Percentiles rank a stretch among this genome's conserved stretches.
phyloP scores from a whole-genome alignment of 1,284 basidiomycete genomes.

The Xerocomus minutiporus region DNA sequence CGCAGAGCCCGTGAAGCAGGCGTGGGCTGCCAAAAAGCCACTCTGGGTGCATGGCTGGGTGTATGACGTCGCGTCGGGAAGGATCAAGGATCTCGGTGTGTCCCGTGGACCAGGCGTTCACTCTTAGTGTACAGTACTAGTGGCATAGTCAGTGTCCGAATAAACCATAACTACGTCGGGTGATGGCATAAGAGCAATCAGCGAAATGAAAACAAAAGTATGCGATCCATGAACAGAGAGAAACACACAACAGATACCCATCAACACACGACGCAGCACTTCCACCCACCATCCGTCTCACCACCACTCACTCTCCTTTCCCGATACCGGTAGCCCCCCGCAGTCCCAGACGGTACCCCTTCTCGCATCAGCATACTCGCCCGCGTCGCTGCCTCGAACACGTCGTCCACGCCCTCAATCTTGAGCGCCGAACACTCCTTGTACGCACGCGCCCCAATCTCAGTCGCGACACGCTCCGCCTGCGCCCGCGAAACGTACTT shows the following conservation, averaged over 20 bases:
- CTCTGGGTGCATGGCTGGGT: slow-evolving; percentile 83
- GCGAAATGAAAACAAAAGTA: slow-evolving; percentile 1
- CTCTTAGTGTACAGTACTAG: neutral
- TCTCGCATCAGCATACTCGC: slow-evolving; percentile 93
- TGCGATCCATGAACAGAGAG: slow-evolving; percentile 13
- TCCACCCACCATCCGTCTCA: slow-evolving; percentile 44
- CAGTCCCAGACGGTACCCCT: slow-evolving; percentile 55
- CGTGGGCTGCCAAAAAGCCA: slow-evolving; percentile 68
- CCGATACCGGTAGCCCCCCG: slow-evolving; percentile 33
- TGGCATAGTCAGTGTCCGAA: slow-evolving; percentile 19
- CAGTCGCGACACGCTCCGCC: slow-evolving; percentile 73
- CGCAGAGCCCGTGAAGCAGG: slow-evolving; percentile 58
- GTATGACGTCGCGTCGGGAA: slow-evolving; percentile 70
- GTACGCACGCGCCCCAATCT: slow-evolving; percentile 86
- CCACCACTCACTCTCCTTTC: slow-evolving; percentile 23
- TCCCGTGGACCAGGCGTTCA: slow-evolving; percentile 27
- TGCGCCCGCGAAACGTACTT: slow-evolving; percentile 67
- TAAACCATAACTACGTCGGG: slow-evolving; percentile 6
- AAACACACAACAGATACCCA: neutral
- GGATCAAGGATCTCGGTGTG: slow-evolving; percentile 65
- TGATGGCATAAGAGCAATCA: neutral
- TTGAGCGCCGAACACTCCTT: slow-evolving; percentile 90
- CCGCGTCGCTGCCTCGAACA: slow-evolving; percentile 91
- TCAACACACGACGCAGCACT: slow-evolving; percentile 60
- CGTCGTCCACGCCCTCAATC: slow-evolving; percentile 91